Conservation (phyloP, 371 early-diverging fungal species). For the Circinella minor region DNA sequence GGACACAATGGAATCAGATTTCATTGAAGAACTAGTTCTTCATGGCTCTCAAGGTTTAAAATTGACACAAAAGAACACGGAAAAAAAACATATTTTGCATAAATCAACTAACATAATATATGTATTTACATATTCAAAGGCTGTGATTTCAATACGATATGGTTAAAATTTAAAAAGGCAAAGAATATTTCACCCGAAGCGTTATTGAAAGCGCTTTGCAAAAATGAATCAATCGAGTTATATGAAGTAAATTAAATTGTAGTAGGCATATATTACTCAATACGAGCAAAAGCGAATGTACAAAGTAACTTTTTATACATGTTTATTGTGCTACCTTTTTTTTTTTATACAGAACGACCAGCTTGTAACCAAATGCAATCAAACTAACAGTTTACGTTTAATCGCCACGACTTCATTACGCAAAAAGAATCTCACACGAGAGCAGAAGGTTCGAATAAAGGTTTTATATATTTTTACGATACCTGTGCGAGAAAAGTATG, state of each 20-base stretch:
- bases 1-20: neutral
- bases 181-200: neutral
- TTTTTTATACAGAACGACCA: neutral
- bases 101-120: neutral
- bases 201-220: neutral
- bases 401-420: conserved; percentile 1
- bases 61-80: no score
- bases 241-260: neutral
- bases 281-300: no score
- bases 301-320: neutral
- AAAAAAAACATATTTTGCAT: no score
- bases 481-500: no score
- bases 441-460: neutral
- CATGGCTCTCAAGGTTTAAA: neutral
- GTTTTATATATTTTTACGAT: no score
- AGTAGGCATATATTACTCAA: no score
- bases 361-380: neutral
- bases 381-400: neutral
- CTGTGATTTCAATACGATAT: neutral
- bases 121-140: neutral
- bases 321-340: no score
- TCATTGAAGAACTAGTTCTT: neutral
- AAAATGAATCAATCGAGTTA: neutral
- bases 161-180: neutral
- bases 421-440: conserved; percentile 3